Conservation (phyloP, 148 eudicot species). For the Dysphania ambrosioides region DNA sequence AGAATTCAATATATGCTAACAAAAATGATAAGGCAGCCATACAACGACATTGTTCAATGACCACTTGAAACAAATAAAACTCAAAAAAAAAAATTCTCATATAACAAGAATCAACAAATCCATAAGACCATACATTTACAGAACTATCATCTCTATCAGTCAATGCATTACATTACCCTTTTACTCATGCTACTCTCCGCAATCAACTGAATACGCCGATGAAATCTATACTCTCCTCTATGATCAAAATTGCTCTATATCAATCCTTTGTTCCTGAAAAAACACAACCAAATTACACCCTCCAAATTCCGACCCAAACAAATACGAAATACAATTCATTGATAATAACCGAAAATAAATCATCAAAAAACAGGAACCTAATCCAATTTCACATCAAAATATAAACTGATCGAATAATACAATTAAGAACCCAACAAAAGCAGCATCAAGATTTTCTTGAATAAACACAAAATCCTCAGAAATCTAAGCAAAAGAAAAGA, state of each 20-base stretch:
- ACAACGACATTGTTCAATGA: constrained; percentile 13
- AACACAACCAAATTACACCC: constrained; percentile 24
- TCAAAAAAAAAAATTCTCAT: constrained; percentile 12
- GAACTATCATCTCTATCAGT: constrained; percentile 18
- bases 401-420: neutral
- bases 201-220: constrained; percentile 14
- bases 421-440: too few species aligned
- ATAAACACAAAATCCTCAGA: neutral
- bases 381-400: neutral
- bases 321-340: too few species aligned
- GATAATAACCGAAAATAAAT: too few species aligned
- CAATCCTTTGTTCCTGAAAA: constrained; percentile 67
- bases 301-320: constrained; percentile 17
- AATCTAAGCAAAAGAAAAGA: too few species aligned
- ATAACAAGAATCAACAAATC: constrained; percentile 20
- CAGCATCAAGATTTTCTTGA: too few species aligned
- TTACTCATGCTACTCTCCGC: constrained; percentile 22
- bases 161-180: constrained; percentile 19
- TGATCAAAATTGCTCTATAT: constrained; percentile 39
- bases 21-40: neutral
- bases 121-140: constrained; percentile 28
- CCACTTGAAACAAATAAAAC: neutral
- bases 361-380: too few species aligned
- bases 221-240: constrained; percentile 26
- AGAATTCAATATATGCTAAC: constrained; percentile 8